Evolutionary conservation across 225 moss, liverwort and hornwort genomes (phyloP), one percentile per base, ranked within the genome.

Genomic region (Pseudisothecium myosuroides): DNA sequence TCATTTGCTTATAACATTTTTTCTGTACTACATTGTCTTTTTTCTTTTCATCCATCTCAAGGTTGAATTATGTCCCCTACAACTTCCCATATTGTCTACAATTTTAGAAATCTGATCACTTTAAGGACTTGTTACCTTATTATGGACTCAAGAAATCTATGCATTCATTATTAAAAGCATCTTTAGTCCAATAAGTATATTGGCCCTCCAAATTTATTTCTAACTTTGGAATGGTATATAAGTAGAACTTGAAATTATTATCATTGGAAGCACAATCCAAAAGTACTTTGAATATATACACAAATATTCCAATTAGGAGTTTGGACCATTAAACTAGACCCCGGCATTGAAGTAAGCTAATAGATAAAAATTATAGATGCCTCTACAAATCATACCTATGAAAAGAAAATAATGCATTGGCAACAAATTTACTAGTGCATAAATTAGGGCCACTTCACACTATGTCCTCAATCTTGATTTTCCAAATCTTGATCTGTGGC

Each of bases 381-480:
- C 11, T 36, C 4, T 36, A 2, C 20, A 66, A 66, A 20, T 37
- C 21, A 67, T 21, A 67, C 4, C 2, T 67, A 67, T 4, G 4
- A 67, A 67, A 67, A 2, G 1, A 37, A 22, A 68, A 68, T 68
- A 68, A 68, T 22, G 22, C n/a, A n/a, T n/a, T 68, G 22, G 12
- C 1, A 0, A n/a, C 4, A 4, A 68, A 68, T 68, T n/a, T 22
- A 12, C 2, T n/a, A 2, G n/a, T 4, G 2, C 6, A 22, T 2
- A 68, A 22, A n/a, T n/a, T 68, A 22, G 12, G n/a, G 12, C 0
- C n/a, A 68, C 20, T 37, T 37, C 11, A 20, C 3, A 21, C 67
- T 20, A 66, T 11, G 19, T 19, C 5, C 36, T 0, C 19, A 36
- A 1, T 66, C 20, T 6, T 2, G 1, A 66, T 66, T 66, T 66